Evolutionary conservation across 257 asterid species (phyloP).

Genomic region (Jasminum sambac): DNA sequence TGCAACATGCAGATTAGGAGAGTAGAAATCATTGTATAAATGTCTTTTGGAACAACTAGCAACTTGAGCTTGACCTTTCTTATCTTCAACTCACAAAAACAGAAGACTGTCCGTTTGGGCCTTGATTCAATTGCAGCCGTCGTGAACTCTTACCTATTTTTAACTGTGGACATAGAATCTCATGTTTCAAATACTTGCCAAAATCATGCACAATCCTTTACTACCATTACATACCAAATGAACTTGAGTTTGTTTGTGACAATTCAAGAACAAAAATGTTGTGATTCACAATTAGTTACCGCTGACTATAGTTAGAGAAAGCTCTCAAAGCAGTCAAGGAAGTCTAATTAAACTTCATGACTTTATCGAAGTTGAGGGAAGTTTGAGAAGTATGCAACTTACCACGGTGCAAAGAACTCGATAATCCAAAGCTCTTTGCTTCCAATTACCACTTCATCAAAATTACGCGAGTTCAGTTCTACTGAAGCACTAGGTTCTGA

Average conservation of each 20-base stretch:
- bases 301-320: slow-evolving; percentile 2
- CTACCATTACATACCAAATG: background rate
- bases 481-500: slow-evolving; percentile 85
- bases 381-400: slow-evolving; percentile 32
- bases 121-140: background rate
- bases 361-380: background rate
- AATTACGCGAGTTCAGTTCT: slow-evolving; percentile 76
- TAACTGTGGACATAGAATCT: background rate
- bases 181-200: background rate
- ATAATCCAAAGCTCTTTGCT: slow-evolving; percentile 97
- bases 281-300: background rate
- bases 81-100: background rate
- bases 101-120: background rate
- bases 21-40: background rate
- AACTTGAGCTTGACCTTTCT: background rate
- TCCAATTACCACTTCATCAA: slow-evolving; percentile 81
- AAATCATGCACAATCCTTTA: background rate
- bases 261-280: background rate
- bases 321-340: background rate
- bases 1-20: background rate
- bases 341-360: background rate
- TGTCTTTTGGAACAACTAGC: background rate
- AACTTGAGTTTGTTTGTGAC: background rate
- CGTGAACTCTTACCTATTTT: background rate
- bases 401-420: slow-evolving; percentile 99